Evolutionary conservation across 306 rosid species (phyloP).

Genomic region (Vigna radiata): DNA sequence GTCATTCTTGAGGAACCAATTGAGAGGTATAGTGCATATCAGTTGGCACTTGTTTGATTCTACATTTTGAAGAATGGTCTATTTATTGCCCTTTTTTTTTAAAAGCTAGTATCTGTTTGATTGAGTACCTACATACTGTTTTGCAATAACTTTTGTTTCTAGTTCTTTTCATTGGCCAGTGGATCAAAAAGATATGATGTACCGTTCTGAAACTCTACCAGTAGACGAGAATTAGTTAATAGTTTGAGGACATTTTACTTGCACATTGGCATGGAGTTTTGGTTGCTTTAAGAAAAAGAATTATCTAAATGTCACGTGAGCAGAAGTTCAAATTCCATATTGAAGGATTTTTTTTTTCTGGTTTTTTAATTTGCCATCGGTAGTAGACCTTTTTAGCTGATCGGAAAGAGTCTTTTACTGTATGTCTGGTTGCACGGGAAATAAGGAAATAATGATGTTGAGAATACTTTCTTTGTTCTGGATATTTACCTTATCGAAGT

Average conservation of each 20-base stretch:
- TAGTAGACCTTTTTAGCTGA: conserved; percentile 20
- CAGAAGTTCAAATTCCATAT: conserved; percentile 15
- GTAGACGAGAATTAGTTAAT: conserved; percentile 15
- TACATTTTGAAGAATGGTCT: conserved; percentile 28
- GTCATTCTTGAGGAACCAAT: conserved; percentile 88
- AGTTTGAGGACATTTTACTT: conserved; percentile 18
- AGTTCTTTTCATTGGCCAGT: conserved; percentile 21
- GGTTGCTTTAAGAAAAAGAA: conserved; percentile 24
- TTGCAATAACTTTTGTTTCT: not conserved
- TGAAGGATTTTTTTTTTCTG: not conserved
- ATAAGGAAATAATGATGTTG: conserved; percentile 1
- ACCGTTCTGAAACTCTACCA: conserved; percentile 11
- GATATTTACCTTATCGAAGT: not conserved
- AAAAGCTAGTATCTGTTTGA: conserved; percentile 23
- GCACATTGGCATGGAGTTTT: not conserved
- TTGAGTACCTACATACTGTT: conserved; percentile 15
- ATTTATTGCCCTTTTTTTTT: conserved; percentile 24
- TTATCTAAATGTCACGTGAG: not conserved
- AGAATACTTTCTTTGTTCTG: not conserved
- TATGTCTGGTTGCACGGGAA: not conserved
- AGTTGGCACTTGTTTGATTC: conserved; percentile 33
- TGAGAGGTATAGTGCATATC: conserved; percentile 68
- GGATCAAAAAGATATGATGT: not conserved
- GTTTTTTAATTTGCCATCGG: conserved; percentile 12
- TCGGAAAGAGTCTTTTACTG: not conserved